Evolutionary conservation across 805 yeast species (phyloP).

Genomic region (Yamadazyma nakazawae): DNA sequence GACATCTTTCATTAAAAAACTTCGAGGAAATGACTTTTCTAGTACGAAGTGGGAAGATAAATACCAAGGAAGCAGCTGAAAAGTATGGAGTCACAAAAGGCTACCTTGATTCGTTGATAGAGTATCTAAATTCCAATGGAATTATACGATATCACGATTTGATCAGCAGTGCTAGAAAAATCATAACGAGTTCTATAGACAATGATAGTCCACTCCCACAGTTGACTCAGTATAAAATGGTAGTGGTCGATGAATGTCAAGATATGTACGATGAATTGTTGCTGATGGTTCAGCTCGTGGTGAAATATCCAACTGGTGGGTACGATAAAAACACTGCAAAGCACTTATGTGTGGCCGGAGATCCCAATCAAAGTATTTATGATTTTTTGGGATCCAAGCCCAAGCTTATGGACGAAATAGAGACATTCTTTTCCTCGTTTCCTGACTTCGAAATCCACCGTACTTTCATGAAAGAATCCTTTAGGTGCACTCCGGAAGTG

Average conservation of each 20-base stretch:
- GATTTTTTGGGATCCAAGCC: slow-evolving; percentile 58
- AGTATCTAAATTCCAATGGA: slow-evolving; percentile 30
- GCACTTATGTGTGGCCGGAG: slow-evolving; percentile 69
- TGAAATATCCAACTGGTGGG: slow-evolving; percentile 32
- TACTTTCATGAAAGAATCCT: slow-evolving; percentile 49
- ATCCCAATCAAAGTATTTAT: slow-evolving; percentile 67
- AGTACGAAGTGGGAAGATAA: slow-evolving; percentile 20
- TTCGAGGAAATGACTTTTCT: slow-evolving; percentile 24
- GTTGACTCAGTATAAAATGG: slow-evolving; percentile 26
- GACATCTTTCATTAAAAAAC: slow-evolving; percentile 20
- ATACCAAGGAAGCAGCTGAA: slow-evolving; percentile 22
- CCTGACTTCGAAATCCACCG: slow-evolving; percentile 21
- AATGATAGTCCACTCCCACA: slow-evolving; percentile 8
- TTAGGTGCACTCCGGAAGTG: slow-evolving; percentile 61
- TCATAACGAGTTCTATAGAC: slow-evolving; percentile 23
- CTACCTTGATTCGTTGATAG: slow-evolving; percentile 25
- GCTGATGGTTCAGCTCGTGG: slow-evolving; percentile 37
- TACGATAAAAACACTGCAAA: slow-evolving; percentile 19
- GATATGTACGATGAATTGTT: slow-evolving; percentile 57
- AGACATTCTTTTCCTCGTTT: background rate
- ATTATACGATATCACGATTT: slow-evolving; percentile 35
- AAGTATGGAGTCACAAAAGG: slow-evolving; percentile 23
- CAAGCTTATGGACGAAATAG: slow-evolving; percentile 25
- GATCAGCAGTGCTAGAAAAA: slow-evolving; percentile 26
- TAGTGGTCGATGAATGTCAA: slow-evolving; percentile 72